Base-by-base conservation (phyloP, 2,329 filamentous ascomycete genomes). In the Lecanicillium sp. region DNA sequence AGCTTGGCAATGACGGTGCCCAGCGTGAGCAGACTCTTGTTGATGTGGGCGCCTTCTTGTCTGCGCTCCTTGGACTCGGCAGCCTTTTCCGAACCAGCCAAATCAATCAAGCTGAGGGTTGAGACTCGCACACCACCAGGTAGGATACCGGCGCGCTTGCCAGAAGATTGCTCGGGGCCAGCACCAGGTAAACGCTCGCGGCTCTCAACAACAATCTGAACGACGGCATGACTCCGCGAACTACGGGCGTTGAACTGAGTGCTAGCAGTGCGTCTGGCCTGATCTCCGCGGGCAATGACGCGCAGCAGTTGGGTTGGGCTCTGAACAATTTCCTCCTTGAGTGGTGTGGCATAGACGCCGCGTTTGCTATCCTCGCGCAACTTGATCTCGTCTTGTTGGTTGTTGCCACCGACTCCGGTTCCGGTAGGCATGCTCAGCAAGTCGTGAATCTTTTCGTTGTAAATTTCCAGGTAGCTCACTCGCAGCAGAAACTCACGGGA, bases 311-410 rank as follows among this genome's bases (percentile, higher is more conserved):
- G 92, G 0, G 92, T 96, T 2, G 92, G 92, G 50, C 89, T 95
- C 62, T 98, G 92, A 20, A 98, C 92, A 51, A 98, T 98, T 58
- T 98, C 92, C 62, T 98, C 92, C 60, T 95, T 96, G 44, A 98
- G 64, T 2, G 92, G 92, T 14, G 84, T 94, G 16, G 92, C 92
- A 66, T 96, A 98, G 13, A 98, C 90, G 22, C 92, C 92, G 45
- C 92, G 75, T 65, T 95, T 96, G 65, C 83, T 88, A 59, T 98
- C 92, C 62, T 98, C 92, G 15, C 92, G 83, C 40, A 98, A 67
- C 62, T 98, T 96, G 62, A 98, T 98, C 56, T 98, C 92, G 50
- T 98, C 92, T 47, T 89, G 84, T 28, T 69, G 65, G 9, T 57
- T 67, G 11, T 63, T 67, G 14, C 68, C 67, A 15, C 74, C 79